phyloP scores from a whole-genome alignment of 257 asterid genomes.

The Cynanchum wilfordii region DNA sequence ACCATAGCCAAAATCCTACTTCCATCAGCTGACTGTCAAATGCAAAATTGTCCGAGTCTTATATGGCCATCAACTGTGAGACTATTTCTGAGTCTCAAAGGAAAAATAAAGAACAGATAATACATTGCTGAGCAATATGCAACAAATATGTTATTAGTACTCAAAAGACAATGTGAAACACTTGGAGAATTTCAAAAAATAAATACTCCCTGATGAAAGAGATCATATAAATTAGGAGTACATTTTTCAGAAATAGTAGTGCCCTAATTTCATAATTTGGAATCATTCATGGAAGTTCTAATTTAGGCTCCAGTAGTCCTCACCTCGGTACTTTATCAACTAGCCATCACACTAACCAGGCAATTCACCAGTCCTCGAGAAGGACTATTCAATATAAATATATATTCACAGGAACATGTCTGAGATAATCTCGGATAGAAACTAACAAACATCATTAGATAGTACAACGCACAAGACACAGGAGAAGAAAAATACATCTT shows the following conservation, averaged over 20 bases:
- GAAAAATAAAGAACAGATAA: neutral
- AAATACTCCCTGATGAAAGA: too few relatives aligned
- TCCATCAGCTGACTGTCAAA: neutral
- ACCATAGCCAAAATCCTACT: neutral
- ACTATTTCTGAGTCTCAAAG: neutral
- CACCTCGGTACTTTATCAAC: too few relatives aligned
- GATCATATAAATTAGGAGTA: too few relatives aligned
- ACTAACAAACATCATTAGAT: neutral
- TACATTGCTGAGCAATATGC: too few relatives aligned
- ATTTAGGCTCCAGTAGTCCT: too few relatives aligned
- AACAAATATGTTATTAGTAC: too few relatives aligned
- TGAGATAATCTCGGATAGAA: neutral
- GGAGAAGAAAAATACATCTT: neutral
- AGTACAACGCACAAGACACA: neutral
- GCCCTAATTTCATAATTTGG: too few relatives aligned
- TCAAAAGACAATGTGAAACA: too few relatives aligned
- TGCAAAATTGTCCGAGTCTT: neutral
- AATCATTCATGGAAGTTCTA: too few relatives aligned
- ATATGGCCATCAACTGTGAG: neutral
- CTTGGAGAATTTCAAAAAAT: too few relatives aligned
- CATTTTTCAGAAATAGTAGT: too few relatives aligned
- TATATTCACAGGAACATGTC: neutral
- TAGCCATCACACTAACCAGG: too few relatives aligned
- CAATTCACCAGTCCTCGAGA: neutral
- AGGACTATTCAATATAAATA: neutral